Evolutionary conservation across 495 filamentous ascomycete species (phyloP), one percentile per base, ranked within the genome.

Genomic region (Penicillium coprophilum): DNA sequence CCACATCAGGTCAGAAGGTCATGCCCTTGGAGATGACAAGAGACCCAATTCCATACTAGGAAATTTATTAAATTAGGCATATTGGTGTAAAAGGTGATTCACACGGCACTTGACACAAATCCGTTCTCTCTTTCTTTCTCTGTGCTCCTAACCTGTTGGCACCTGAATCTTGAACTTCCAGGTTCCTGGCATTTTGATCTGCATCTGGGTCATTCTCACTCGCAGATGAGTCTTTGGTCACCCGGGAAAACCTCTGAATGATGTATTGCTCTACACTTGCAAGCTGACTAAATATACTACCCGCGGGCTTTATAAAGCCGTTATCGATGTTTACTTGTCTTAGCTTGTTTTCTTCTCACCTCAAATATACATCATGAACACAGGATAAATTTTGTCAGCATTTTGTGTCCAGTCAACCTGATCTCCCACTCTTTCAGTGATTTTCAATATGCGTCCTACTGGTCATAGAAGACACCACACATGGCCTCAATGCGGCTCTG

Each of bases 401-500:
- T 46, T 30, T 19, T 3, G n/a, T 21, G 34, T 17, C 6, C 41
- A 28, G 19, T 0, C 17, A n/a, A 4, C n/a, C 12, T 34, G 27
- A 17, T 21, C 3, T n/a, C 21, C 17, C 9, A 51, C 40, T 47
- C 36, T 20, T 17, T 27, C 10, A n/a, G n/a, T n/a, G n/a, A n/a
- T n/a, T n/a, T 6, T 24, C 21, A 56, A 31, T 34, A 75, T 76
- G 73, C 56, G 70, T 13, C 57, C 53, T 32, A 43, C 62, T 17
- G 62, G 58, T 23, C 62, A 76, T 57, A 56, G 61, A 62, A 57
- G 73, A 58, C 68, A 72, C 51, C 72, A 77, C 47, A 71, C 72
- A 43, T 77, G 73, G 73, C 73, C 73, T 6, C 69, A 73, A 56
- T 72, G 72, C 52, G 67, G 68, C 46, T 65, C 70, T 13, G 62